Percentiles rank a stretch among this genome's conserved stretches.
phyloP scores from a whole-genome alignment of 139 green algal species.

The Volvox reticuliferus region DNA sequence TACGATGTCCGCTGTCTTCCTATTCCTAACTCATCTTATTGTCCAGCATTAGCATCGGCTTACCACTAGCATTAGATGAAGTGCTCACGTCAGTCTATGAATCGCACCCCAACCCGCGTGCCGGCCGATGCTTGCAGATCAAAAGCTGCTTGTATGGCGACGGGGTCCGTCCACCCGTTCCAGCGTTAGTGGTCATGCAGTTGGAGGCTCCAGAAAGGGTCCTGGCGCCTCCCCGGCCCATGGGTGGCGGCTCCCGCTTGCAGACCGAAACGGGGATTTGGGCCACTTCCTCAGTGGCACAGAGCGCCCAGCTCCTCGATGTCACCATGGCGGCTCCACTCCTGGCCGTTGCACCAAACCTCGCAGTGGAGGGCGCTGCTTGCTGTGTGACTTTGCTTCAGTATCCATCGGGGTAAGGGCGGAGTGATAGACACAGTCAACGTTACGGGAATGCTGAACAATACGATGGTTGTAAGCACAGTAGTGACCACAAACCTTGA shows the following conservation, averaged over 20 bases:
- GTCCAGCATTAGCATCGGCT: too few species aligned
- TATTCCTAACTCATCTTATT: too few species aligned
- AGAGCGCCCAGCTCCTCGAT: too few species aligned
- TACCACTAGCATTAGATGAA: too few species aligned
- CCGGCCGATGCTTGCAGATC: neutral
- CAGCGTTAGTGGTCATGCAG: neutral
- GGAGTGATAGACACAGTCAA: neutral
- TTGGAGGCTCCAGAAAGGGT: neutral
- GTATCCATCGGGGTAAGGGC: neutral
- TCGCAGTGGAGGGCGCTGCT: neutral
- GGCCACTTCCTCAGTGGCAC: neutral
- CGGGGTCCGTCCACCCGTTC: neutral
- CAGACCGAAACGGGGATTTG: neutral
- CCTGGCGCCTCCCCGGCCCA: neutral
- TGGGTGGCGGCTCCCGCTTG: neutral
- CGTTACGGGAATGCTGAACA: too few species aligned
- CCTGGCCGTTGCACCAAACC: neutral
- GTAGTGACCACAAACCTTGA: too few species aligned
- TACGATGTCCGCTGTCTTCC: too few species aligned
- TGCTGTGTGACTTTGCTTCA: conserved; percentile 15
- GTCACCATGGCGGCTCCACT: neutral
- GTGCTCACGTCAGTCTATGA: too few species aligned
- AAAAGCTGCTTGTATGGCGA: conserved; percentile 12
- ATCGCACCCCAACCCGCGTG: too few species aligned
- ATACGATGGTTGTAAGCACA: too few species aligned